These are phyloP conservation scores for Batrachochytrium dendrobatidis DNA, from an alignment of 371 early-diverging fungal species.

Conservation along the genomic window DNA sequence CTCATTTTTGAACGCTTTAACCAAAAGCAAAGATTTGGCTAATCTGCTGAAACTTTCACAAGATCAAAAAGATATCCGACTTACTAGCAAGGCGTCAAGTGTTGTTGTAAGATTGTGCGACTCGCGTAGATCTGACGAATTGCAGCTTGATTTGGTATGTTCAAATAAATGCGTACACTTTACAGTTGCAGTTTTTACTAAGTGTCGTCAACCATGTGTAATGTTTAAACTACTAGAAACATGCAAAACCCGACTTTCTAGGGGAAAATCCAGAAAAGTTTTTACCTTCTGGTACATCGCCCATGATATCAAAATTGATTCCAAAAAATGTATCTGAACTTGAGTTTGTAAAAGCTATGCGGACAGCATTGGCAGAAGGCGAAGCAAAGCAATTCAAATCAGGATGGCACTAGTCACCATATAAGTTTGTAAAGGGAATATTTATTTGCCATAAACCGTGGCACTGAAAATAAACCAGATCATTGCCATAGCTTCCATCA, in stretches of 20 bases:
- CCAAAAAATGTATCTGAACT: neutral
- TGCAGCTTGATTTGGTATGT: neutral
- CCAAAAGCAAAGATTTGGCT: neutral
- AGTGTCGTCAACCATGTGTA: too few species aligned
- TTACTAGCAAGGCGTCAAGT: neutral
- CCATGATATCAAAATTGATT: neutral
- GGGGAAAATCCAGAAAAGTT: neutral
- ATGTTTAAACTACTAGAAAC: too few species aligned
- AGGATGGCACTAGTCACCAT: neutral
- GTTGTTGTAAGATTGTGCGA: conserved; percentile 5
- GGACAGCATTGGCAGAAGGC: neutral
- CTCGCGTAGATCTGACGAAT: neutral
- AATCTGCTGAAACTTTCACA: too few species aligned
- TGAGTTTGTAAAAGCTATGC: neutral
- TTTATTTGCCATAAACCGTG: neutral
- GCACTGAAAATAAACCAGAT: neutral
- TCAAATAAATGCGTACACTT: neutral
- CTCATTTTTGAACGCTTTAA: too few species aligned
- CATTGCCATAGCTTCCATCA: neutral
- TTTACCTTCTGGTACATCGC: neutral
- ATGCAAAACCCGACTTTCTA: neutral
- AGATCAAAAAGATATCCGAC: neutral
- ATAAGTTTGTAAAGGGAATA: neutral
- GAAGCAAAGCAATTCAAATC: neutral
- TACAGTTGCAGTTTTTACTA: neutral